Evolutionary conservation across 1,139 yeast genomes (phyloP).

Genomic region (Kodamaea anthophila): DNA sequence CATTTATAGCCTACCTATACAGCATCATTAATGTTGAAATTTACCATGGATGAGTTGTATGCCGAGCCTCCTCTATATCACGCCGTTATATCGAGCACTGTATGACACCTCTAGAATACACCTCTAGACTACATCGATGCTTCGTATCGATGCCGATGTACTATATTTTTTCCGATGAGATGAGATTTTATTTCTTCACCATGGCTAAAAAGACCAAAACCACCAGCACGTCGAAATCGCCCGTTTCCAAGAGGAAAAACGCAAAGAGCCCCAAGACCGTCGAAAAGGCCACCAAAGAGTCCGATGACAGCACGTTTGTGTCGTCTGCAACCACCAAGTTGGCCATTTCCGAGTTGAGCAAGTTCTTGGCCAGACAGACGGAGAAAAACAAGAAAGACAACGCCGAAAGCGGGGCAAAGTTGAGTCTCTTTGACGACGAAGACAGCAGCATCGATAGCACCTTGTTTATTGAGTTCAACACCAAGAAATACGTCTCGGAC

Average conservation of each 20-base stretch:
- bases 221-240: not conserved
- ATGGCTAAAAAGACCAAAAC: slow-evolving; percentile 5
- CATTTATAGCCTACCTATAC: no score
- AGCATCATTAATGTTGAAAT: no score
- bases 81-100: no score
- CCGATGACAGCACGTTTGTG: slow-evolving; percentile 11
- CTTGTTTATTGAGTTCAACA: slow-evolving; percentile 54
- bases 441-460: slow-evolving; percentile 49
- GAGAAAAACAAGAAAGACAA: slow-evolving; percentile 16
- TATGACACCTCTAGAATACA: no score
- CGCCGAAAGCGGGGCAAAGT: slow-evolving; percentile 23
- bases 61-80: no score
- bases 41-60: no score
- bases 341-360: slow-evolving; percentile 49
- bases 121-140: no score
- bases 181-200: slow-evolving; percentile 6
- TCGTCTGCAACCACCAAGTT: slow-evolving; percentile 17
- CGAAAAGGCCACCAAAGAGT: slow-evolving; percentile 12
- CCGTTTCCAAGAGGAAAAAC: slow-evolving; percentile 2
- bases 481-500: slow-evolving; percentile 57
- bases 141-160: no score
- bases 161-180: slow-evolving; percentile 8
- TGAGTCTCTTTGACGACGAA: slow-evolving; percentile 32
- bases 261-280: slow-evolving; percentile 10
- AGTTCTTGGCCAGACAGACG: slow-evolving; percentile 26